Evolutionary conservation across 768 basidiomycete species (phyloP), one percentile per base, ranked within the genome.

Genomic region (Pleurotus djamor): DNA sequence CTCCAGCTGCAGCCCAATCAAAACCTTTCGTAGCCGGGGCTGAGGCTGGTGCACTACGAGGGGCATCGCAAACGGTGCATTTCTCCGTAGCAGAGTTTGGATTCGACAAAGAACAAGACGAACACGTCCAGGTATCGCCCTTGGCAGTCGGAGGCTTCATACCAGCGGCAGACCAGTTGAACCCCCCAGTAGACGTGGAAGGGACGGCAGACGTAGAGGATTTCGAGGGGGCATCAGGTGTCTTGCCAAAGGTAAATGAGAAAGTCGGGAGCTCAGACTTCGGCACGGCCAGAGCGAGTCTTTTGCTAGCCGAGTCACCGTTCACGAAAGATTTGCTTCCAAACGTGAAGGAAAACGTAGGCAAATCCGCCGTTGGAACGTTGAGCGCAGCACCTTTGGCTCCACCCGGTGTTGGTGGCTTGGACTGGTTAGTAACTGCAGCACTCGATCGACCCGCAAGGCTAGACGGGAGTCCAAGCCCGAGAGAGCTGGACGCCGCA

Each of bases 91-190:
- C 79, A 43, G 71, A 69, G 16, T 73, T 72, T 17, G 77, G 74
- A 67, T 85, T 90, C 48, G 67, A 62, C 56, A 86, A 64, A 66
- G 70, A 72, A 60, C 90, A 92, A 3, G 69, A 63, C 0, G 69
- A 71, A 66, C 89, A 91, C 14, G 63, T 81, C 89, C 89, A 91
- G 16, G 61, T 64, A n/a, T 63, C 61, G 52, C 66, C 64, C 21
- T 64, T 69, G 48, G 63, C 65, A 3, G 60, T 61, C 4, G 84
- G 80, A 2, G 77, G 69, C 61, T 81, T 85, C 57, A 83, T 68
- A 3, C 86, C 87, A 0, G 85, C 85, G 9, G 84, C 85, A 1
- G 78, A 74, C 81, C 84, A 89, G 64, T 88, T 75, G 63, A 89
- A 89, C 34, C 75, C 74, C 44, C 75, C 72, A 43, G 70, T n/a